These are phyloP conservation scores for Citeromyces siamensis DNA, from an alignment of 1,139 yeast species.

Conservation along the genomic window DNA sequence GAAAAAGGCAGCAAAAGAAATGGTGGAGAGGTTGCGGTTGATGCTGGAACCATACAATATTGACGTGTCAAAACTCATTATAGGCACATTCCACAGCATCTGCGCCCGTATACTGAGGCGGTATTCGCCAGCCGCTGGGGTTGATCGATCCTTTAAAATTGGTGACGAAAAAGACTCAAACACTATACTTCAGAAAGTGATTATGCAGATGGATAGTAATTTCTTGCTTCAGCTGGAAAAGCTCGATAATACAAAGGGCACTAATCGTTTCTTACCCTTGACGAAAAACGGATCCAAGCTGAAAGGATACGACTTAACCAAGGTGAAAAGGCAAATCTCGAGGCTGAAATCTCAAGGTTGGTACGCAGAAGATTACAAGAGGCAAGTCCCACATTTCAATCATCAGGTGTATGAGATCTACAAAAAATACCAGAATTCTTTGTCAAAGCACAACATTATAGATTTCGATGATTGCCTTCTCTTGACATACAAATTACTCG, in stretches of 20 bases:
- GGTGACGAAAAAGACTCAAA: conserved; percentile 58
- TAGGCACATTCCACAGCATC: conserved; percentile 84
- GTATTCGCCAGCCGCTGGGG: conserved; percentile 41
- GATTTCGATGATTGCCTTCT: conserved; percentile 84
- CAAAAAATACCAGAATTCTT: conserved; percentile 34
- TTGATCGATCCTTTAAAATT: conserved; percentile 33
- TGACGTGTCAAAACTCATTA: conserved; percentile 29
- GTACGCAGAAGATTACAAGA: conserved; percentile 19
- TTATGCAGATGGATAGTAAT: conserved; percentile 12
- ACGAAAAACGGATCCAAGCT: conserved; percentile 8
- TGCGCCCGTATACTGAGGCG: conserved; percentile 48
- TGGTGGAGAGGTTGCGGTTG: conserved; percentile 43
- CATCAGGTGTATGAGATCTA: conserved; percentile 22
- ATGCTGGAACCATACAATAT: conserved; percentile 28
- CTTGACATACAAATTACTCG: conserved; percentile 37
- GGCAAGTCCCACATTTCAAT: background rate
- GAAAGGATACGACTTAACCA: conserved; percentile 24
- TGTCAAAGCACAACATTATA: conserved; percentile 29
- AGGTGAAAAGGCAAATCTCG: conserved; percentile 33
- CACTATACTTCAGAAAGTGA: conserved; percentile 31
- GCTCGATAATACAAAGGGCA: conserved; percentile 7
- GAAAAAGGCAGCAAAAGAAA: conserved; percentile 79
- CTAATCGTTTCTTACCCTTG: conserved; percentile 5
- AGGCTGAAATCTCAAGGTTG: conserved; percentile 37
- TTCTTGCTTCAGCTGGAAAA: conserved; percentile 9